Evolutionary conservation across 2,329 filamentous ascomycete species (phyloP).

Genomic region (Colletotrichum lentis): DNA sequence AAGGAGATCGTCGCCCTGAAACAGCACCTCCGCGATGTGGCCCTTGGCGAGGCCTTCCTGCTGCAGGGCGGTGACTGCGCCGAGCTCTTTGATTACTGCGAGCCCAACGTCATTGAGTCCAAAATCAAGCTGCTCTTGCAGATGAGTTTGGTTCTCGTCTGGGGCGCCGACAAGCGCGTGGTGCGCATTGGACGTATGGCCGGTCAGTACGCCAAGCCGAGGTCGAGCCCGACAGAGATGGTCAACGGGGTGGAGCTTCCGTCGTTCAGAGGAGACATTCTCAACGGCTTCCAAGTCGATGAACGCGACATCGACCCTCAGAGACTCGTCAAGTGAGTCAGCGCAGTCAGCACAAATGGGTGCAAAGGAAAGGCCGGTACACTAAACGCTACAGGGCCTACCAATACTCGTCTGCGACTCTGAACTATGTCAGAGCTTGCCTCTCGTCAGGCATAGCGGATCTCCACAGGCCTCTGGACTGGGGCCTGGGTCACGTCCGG

Average conservation of each 20-base stretch:
- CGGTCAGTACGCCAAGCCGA: constrained; percentile 95
- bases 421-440: constrained; percentile 90
- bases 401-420: constrained; percentile 91
- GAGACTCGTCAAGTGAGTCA: constrained; percentile 73
- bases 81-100: constrained; percentile 96
- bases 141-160: constrained; percentile 96
- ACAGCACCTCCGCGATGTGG: constrained; percentile 81
- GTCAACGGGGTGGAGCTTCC: constrained; percentile 82
- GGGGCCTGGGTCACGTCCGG: constrained; percentile 90
- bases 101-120: constrained; percentile 85
- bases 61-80: constrained; percentile 97
- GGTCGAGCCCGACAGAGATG: constrained; percentile 86
- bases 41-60: constrained; percentile 88
- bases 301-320: constrained; percentile 82
- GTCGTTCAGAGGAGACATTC: constrained; percentile 92
- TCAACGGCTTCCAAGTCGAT: constrained; percentile 85
- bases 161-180: constrained; percentile 81
- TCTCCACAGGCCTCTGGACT: constrained; percentile 91
- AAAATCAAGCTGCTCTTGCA: constrained; percentile 97
- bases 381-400: constrained; percentile 71
- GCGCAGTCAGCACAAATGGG: not conserved
- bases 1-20: constrained; percentile 83
- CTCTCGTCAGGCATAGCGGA: constrained; percentile 90
- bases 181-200: constrained; percentile 96
- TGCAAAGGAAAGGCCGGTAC: not conserved